phyloP scores from a whole-genome alignment of 345 rosid genomes.

The Salix viminalis region DNA sequence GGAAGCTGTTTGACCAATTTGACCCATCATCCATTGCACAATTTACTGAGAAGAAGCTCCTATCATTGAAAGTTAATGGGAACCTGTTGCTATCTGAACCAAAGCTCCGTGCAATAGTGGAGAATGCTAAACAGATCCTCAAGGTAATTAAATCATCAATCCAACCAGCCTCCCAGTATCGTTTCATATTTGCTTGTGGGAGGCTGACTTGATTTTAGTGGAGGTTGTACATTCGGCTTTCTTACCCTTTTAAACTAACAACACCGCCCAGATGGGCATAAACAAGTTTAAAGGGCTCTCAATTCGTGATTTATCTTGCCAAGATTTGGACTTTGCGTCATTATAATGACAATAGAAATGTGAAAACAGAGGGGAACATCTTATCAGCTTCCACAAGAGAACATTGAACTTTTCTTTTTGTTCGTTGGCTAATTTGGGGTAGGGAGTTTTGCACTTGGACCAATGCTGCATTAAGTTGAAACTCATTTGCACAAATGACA shows the following conservation, averaged over 20 bases:
- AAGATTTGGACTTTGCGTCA: not conserved
- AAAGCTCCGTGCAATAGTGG: conserved; percentile 79
- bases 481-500: not conserved
- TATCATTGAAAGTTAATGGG: conserved; percentile 59
- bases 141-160: conserved; percentile 47
- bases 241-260: not conserved
- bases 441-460: not conserved
- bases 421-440: not conserved
- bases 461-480: not conserved
- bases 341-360: not conserved
- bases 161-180: not conserved
- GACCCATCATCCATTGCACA: conserved; percentile 56
- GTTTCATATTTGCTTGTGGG: not conserved
- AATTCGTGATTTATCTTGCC: not conserved
- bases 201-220: not conserved
- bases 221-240: not conserved
- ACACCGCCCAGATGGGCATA: not conserved
- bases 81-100: conserved; percentile 66
- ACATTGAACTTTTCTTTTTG: not conserved
- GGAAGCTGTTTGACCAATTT: conserved; percentile 73
- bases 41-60: conserved; percentile 65
- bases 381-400: not conserved
- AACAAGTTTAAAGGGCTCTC: not conserved
- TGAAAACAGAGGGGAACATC: not conserved
- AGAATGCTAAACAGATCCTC: conserved; percentile 65